These are phyloP conservation scores for Cladosporium velox DNA, from an alignment of 2,329 filamentous ascomycete species.

Conservation along the genomic window DNA sequence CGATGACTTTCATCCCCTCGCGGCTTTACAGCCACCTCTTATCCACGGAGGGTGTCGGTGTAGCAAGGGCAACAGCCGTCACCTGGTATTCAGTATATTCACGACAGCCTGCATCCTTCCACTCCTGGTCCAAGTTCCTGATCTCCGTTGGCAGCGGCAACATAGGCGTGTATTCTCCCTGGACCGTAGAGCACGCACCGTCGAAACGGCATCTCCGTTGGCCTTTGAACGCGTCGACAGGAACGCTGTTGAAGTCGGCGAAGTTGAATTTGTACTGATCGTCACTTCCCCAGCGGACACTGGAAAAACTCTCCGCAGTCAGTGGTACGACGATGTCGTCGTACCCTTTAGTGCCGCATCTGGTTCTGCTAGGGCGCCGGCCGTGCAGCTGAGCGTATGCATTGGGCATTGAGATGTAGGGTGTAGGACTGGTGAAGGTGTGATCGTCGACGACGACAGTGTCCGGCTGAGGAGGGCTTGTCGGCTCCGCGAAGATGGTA, in stretches of 20 bases:
- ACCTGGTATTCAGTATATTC: neutral
- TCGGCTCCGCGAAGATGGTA: conserved; percentile 13
- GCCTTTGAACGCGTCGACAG: neutral
- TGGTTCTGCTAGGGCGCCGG: neutral
- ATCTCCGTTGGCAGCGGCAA: conserved; percentile 12
- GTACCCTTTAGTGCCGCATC: neutral
- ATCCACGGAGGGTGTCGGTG: neutral
- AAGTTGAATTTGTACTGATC: conserved; percentile 8
- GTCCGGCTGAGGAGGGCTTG: conserved; percentile 4
- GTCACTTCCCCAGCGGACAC: neutral
- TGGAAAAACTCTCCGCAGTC: neutral
- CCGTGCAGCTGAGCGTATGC: neutral
- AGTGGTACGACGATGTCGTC: neutral
- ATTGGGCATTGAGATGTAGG: neutral
- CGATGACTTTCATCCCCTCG: neutral
- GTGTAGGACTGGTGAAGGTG: conserved; percentile 9
- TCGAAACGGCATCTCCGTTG: neutral
- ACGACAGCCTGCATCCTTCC: neutral
- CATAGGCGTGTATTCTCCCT: conserved; percentile 7
- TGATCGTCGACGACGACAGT: conserved; percentile 1
- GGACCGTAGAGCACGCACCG: neutral
- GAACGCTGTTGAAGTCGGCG: conserved; percentile 5
- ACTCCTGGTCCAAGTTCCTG: conserved; percentile 3
- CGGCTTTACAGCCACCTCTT: neutral
- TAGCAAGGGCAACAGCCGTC: neutral